These are phyloP conservation scores for Cyclostephanos tholiformis DNA, from an alignment of 108 stramenopile genomes.

Conservation along the genomic window DNA sequence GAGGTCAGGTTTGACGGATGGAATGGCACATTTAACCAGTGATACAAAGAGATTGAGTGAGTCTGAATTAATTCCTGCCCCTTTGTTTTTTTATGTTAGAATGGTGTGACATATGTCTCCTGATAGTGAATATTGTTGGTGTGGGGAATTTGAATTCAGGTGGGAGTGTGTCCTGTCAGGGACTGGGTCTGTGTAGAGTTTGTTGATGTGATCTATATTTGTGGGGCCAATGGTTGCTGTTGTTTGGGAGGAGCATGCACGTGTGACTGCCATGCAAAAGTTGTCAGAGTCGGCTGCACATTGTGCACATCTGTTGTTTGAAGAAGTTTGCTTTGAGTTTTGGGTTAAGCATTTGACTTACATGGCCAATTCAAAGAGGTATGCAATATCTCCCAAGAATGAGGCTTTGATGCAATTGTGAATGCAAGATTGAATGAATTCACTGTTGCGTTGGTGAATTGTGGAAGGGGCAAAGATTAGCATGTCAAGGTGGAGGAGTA, in stretches of 20 bases:
- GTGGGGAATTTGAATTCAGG: not conserved
- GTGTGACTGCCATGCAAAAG: conserved; percentile 14
- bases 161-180: not conserved
- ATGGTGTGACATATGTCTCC: conserved; percentile 19
- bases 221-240: conserved; percentile 19
- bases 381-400: not conserved
- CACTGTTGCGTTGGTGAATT: not conserved
- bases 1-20: conserved; percentile 3
- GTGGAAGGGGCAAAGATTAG: conserved; percentile 8
- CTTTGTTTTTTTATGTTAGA: conserved; percentile 2
- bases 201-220: not conserved
- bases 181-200: not conserved
- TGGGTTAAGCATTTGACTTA: not conserved
- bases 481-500: conserved; percentile 16
- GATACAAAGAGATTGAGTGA: conserved; percentile 7
- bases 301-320: not conserved
- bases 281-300: conserved; percentile 33
- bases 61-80: conserved; percentile 7
- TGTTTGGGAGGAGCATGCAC: not conserved
- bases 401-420: not conserved
- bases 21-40: not conserved
- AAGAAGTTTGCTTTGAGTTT: not conserved
- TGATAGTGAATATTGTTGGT: conserved; percentile 12
- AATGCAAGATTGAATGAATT: not conserved
- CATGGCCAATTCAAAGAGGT: not conserved